Evolutionary conservation across 805 yeast species (phyloP).

Genomic region (Saturnispora silvae): DNA sequence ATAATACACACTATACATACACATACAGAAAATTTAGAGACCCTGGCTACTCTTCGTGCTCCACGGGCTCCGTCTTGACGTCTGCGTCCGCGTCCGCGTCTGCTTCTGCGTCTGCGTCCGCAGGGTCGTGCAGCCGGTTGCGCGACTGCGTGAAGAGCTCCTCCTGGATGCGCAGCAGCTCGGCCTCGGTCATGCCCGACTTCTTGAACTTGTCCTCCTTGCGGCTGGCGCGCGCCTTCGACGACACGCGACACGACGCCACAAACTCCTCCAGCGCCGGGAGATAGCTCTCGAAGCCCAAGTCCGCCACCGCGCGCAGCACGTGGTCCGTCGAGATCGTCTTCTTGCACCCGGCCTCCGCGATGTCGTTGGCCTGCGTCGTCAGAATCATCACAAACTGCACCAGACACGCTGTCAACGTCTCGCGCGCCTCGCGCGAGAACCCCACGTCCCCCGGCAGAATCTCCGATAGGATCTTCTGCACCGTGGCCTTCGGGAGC

Average conservation of each 20-base stretch:
- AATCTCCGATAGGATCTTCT: slow-evolving; percentile 84
- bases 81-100: too few relatives aligned
- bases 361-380: slow-evolving; percentile 89
- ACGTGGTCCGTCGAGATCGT: slow-evolving; percentile 97
- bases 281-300: slow-evolving; percentile 80
- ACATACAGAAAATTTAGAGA: too few relatives aligned
- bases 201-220: slow-evolving; percentile 89
- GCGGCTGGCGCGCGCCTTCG: slow-evolving; percentile 72
- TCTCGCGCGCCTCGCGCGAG: slow-evolving; percentile 89
- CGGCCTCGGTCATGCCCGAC: slow-evolving; percentile 88
- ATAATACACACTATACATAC: too few relatives aligned
- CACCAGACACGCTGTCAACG: slow-evolving; percentile 90
- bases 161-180: slow-evolving; percentile 83
- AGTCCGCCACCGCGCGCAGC: slow-evolving; percentile 72
- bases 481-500: slow-evolving; percentile 71
- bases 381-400: slow-evolving; percentile 92
- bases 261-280: slow-evolving; percentile 72
- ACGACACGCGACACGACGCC: slow-evolving; percentile 77
- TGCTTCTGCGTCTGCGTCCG: too few relatives aligned
- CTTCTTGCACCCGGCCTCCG: slow-evolving; percentile 91
- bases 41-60: too few relatives aligned
- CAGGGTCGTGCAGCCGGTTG: slow-evolving; percentile 26
- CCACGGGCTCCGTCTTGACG: too few relatives aligned
- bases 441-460: slow-evolving; percentile 81
- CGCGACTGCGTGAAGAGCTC: slow-evolving; percentile 60